Percentiles rank a stretch among this genome's conserved stretches.
Evolutionary conservation across 139 green algal species (phyloP).

Genomic region (Picochlorum sp.): DNA sequence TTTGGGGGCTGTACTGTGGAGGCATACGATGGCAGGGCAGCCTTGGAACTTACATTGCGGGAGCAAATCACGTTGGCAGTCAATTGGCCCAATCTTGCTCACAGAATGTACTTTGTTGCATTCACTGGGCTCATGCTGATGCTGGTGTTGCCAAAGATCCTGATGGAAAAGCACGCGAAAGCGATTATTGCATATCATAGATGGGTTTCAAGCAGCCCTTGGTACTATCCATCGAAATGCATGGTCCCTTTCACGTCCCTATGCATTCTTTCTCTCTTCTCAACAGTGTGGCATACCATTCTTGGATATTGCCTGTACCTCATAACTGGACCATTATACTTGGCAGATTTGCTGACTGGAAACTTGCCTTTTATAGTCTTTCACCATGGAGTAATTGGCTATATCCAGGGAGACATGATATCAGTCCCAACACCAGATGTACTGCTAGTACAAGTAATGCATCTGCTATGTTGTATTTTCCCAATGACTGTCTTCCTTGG

Average conservation of each 20-base stretch:
- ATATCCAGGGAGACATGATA: conserved; percentile 2
- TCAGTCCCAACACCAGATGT: conserved; percentile 23
- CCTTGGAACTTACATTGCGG: conserved; percentile 6
- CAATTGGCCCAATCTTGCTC: conserved; percentile 28
- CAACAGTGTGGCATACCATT: background rate
- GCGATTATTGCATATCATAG: background rate
- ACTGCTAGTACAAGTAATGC: conserved; percentile 19
- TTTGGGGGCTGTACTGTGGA: conserved; percentile 8
- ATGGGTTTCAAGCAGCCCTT: background rate
- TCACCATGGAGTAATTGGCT: conserved; percentile 16
- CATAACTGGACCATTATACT: conserved; percentile 29
- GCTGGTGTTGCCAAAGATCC: background rate
- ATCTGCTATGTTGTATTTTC: conserved; percentile 25
- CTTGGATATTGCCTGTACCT: conserved; percentile 22
- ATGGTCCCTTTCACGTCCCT: no score
- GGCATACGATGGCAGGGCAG: background rate
- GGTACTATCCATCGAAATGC: background rate
- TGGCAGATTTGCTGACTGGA: conserved; percentile 18
- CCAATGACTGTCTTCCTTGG: conserved; percentile 41
- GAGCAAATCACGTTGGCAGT: conserved; percentile 25
- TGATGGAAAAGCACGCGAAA: background rate
- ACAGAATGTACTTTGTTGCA: conserved; percentile 10
- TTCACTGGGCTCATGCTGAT: background rate
- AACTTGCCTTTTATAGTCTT: conserved; percentile 21
- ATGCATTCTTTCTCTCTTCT: background rate